Evolutionary conservation across 1,284 basidiomycete species (phyloP).

Genomic region (Moniliella sp.): DNA sequence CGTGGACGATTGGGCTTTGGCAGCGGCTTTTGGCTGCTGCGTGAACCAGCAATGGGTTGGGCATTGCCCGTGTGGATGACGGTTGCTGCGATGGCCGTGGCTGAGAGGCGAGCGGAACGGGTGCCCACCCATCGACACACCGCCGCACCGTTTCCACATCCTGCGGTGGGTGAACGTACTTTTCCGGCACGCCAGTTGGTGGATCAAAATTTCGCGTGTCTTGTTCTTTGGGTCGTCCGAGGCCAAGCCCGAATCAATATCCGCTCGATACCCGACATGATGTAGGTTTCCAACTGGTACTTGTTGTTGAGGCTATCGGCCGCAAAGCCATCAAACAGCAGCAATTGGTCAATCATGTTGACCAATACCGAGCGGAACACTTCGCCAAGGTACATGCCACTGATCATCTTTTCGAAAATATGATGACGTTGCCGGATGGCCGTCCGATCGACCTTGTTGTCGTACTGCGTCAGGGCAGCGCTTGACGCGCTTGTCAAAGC

Average conservation of each 20-base stretch:
- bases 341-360: slow-evolving; percentile 53
- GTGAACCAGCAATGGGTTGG: no score
- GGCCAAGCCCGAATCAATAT: slow-evolving; percentile 7
- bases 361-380: slow-evolving; percentile 66
- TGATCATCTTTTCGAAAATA: slow-evolving; percentile 92
- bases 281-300: slow-evolving; percentile 76
- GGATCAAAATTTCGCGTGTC: slow-evolving; percentile 42
- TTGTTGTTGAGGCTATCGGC: slow-evolving; percentile 56
- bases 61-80: slow-evolving; percentile 54
- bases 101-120: slow-evolving; percentile 62
- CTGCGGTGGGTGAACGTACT: slow-evolving; percentile 34
- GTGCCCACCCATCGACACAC: slow-evolving; percentile 58
- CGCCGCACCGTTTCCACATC: slow-evolving; percentile 57
- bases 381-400: slow-evolving; percentile 95
- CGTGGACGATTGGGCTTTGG: no score
- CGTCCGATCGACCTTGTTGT: slow-evolving; percentile 73
- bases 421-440: slow-evolving; percentile 84
- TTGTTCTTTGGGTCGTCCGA: slow-evolving; percentile 9
- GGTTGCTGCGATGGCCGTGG: slow-evolving; percentile 67
- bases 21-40: no score
- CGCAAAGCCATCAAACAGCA: slow-evolving; percentile 58
- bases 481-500: slow-evolving; percentile 76
- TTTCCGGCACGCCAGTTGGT: slow-evolving; percentile 43
- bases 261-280: slow-evolving; percentile 65
- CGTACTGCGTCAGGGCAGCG: slow-evolving; percentile 73